Evolutionary conservation across 345 rosid species (phyloP).

Genomic region (Euphorbia lathyris): DNA sequence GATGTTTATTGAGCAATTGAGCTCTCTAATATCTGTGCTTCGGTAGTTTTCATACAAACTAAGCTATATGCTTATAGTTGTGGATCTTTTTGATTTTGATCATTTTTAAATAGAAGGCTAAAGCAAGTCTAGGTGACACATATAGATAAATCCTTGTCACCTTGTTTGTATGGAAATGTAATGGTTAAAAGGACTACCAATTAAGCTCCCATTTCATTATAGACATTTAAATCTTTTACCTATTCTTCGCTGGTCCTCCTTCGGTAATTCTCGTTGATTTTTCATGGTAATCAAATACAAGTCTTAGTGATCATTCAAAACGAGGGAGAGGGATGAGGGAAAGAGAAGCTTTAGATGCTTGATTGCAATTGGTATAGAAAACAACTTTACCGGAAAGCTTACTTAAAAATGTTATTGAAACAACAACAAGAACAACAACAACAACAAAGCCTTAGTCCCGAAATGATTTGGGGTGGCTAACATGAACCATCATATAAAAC

Average conservation of each 20-base stretch:
- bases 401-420: background rate
- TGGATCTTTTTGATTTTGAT: slow-evolving; percentile 2
- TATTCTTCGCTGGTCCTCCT: background rate
- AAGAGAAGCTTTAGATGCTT: background rate
- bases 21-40: background rate
- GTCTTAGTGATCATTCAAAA: background rate
- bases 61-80: background rate
- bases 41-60: background rate
- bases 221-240: background rate
- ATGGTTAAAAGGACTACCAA: background rate
- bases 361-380: background rate
- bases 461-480: no score
- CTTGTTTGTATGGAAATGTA: background rate
- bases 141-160: background rate
- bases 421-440: no score
- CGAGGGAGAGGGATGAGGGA: background rate
- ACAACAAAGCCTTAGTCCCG: no score
- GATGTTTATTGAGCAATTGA: background rate
- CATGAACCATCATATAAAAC: no score
- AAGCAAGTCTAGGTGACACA: background rate
- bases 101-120: background rate
- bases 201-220: background rate
- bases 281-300: background rate
- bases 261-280: background rate
- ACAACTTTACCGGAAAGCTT: background rate